A percentile compares a stretch with the other conserved stretches of the same genome.
phyloP scores from a whole-genome alignment of 169 alveolate species.

The Nephromyces sp. region DNA sequence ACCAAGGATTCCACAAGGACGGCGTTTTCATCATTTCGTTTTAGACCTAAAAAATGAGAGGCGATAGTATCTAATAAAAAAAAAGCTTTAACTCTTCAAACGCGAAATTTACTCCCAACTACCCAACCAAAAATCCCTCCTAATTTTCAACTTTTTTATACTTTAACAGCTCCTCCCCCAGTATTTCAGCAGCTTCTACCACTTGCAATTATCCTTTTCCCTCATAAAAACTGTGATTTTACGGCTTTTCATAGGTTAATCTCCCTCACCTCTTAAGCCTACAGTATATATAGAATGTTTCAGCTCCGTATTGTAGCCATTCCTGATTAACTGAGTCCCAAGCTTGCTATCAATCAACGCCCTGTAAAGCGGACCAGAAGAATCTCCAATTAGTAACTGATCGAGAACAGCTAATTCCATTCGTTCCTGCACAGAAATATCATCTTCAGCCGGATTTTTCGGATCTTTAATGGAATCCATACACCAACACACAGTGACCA shows the following conservation, averaged over 20 bases:
- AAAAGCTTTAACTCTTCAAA: no score
- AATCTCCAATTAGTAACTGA: slow-evolving; percentile 17
- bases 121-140: no score
- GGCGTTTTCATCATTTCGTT: background rate
- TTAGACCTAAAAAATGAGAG: background rate
- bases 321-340: slow-evolving; percentile 12
- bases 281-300: slow-evolving; percentile 18
- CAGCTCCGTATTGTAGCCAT: slow-evolving; percentile 6
- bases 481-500: slow-evolving; percentile 11
- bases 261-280: slow-evolving; percentile 28
- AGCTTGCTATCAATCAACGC: slow-evolving; percentile 8
- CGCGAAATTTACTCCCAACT: no score
- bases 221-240: no score
- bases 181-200: no score
- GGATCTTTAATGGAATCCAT: slow-evolving; percentile 1
- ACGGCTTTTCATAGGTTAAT: background rate
- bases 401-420: background rate
- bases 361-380: slow-evolving; percentile 19
- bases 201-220: no score
- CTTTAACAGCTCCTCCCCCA: no score
- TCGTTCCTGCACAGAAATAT: background rate
- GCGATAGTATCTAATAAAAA: no score
- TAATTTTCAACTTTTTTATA: no score
- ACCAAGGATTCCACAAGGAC: slow-evolving; percentile 3
- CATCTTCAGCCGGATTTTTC: background rate